Percentiles rank a stretch among this genome's conserved stretches.
Conservation (phyloP, 2,329 filamentous ascomycete species). For the Aurifilum marmelostoma region DNA sequence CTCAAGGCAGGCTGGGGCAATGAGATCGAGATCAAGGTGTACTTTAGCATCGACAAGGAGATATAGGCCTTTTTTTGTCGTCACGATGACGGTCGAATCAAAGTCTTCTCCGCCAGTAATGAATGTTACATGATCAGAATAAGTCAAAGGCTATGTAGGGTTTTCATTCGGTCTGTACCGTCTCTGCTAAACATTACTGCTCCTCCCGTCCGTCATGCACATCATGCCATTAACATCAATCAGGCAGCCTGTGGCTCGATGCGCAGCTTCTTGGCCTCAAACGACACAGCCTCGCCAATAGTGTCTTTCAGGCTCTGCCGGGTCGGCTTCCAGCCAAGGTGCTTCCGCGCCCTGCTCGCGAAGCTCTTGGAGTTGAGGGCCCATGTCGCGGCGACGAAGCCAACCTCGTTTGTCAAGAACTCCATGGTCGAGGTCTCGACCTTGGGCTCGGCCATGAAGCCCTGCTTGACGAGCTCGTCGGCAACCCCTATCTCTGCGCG, state of each 20-base stretch:
- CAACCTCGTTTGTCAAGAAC: conserved; percentile 36
- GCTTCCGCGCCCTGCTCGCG: conserved; percentile 48
- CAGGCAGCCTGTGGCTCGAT: conserved; percentile 36
- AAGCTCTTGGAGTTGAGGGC: conserved; percentile 50
- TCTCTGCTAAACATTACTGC: neutral
- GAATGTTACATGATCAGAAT: neutral
- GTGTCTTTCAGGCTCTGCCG: conserved; percentile 43
- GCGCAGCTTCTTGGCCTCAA: conserved; percentile 45
- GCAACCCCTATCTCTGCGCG: conserved; percentile 46
- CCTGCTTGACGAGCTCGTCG: conserved; percentile 57
- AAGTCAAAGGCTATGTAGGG: neutral
- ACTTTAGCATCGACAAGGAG: conserved; percentile 46
- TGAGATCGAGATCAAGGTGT: conserved; percentile 72
- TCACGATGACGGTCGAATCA: neutral
- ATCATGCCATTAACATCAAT: too few relatives aligned
- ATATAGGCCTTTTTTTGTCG: neutral
- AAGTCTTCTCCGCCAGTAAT: neutral
- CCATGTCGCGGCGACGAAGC: conserved; percentile 37
- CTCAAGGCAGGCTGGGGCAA: conserved; percentile 78
- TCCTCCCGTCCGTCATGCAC: too few relatives aligned
- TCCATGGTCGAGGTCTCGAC: conserved; percentile 38
- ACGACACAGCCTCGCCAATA: conserved; percentile 42
- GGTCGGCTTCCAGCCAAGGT: conserved; percentile 50
- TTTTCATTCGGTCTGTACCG: neutral
- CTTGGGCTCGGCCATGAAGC: conserved; percentile 45